phyloP scores from a whole-genome alignment of 768 basidiomycete genomes.

The Pleurotus djamor region DNA sequence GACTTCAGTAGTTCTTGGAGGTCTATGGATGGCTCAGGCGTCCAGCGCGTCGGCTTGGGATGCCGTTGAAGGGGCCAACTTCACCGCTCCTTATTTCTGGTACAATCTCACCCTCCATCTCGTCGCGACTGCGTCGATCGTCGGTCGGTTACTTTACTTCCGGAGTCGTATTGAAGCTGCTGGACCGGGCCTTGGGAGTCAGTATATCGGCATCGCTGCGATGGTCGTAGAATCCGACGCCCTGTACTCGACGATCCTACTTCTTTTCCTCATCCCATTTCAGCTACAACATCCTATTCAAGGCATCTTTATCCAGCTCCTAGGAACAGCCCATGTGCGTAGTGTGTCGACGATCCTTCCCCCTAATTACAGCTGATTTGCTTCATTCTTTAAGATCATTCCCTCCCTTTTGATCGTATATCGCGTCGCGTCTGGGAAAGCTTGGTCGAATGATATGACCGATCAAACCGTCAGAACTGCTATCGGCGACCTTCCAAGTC shows the following conservation, averaged over 20 bases:
- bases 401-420: not conserved
- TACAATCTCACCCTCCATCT: slow-evolving; percentile 15
- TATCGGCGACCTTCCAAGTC: slow-evolving; percentile 7
- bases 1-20: slow-evolving; percentile 12
- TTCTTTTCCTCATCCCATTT: slow-evolving; percentile 5
- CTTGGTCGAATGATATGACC: slow-evolving; percentile 9
- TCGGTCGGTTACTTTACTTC: slow-evolving; percentile 3
- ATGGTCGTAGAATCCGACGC: slow-evolving; percentile 3
- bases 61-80: slow-evolving; percentile 8
- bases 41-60: slow-evolving; percentile 10
- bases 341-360: not conserved
- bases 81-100: slow-evolving; percentile 13
- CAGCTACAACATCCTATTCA: not conserved
- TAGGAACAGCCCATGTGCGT: not conserved
- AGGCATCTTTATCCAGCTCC: not conserved
- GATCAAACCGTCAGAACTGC: not conserved
- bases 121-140: slow-evolving; percentile 12
- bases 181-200: not conserved
- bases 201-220: slow-evolving; percentile 2
- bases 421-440: not conserved
- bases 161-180: not conserved
- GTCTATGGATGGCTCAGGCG: slow-evolving; percentile 15
- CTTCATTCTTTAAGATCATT: not conserved
- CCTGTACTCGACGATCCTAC: not conserved
- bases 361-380: not conserved